Conservation (phyloP, 768 basidiomycete genomes). For the Tubosaeta brunneosetosa region DNA sequence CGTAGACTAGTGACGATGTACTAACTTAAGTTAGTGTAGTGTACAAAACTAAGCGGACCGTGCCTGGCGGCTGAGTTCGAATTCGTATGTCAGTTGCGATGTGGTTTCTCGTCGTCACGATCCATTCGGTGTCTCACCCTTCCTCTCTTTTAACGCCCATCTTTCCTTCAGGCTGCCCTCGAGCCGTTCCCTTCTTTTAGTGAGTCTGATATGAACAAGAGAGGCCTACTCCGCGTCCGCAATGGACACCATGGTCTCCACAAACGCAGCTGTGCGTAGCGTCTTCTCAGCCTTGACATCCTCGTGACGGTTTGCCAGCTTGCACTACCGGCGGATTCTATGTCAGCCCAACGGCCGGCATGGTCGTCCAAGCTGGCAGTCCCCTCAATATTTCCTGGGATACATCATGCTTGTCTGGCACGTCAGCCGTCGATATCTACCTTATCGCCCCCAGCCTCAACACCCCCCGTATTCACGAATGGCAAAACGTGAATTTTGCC, state of each 20-base stretch:
- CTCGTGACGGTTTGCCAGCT: slow-evolving; percentile 25
- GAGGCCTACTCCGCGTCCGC: slow-evolving; percentile 25
- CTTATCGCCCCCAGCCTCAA: slow-evolving; percentile 49
- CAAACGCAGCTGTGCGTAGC: slow-evolving; percentile 27
- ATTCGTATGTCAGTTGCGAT: slow-evolving; percentile 2
- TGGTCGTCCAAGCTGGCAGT: slow-evolving; percentile 41
- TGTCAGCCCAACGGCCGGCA: slow-evolving; percentile 45
- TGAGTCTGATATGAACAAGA: slow-evolving; percentile 24
- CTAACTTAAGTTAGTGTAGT: no score
- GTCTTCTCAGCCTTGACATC: background rate
- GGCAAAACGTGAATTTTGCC: slow-evolving; percentile 47
- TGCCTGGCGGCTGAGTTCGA: slow-evolving; percentile 22
- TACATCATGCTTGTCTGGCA: slow-evolving; percentile 45
- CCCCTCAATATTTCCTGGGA: slow-evolving; percentile 65
- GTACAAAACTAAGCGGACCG: no score
- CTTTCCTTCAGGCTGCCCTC: slow-evolving; percentile 23
- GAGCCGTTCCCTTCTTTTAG: slow-evolving; percentile 25
- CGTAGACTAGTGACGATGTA: slow-evolving; percentile 13
- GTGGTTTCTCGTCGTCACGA: slow-evolving; percentile 8
- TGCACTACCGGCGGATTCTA: slow-evolving; percentile 63
- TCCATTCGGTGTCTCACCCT: background rate
- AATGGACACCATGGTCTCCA: slow-evolving; percentile 14
- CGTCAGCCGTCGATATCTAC: slow-evolving; percentile 59
- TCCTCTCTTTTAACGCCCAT: slow-evolving; percentile 14
- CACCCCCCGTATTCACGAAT: slow-evolving; percentile 49